Evolutionary conservation across 148 eudicot genomes (phyloP), one percentile per base, ranked within the genome.

Genomic region (Amaranthus cruentus): DNA sequence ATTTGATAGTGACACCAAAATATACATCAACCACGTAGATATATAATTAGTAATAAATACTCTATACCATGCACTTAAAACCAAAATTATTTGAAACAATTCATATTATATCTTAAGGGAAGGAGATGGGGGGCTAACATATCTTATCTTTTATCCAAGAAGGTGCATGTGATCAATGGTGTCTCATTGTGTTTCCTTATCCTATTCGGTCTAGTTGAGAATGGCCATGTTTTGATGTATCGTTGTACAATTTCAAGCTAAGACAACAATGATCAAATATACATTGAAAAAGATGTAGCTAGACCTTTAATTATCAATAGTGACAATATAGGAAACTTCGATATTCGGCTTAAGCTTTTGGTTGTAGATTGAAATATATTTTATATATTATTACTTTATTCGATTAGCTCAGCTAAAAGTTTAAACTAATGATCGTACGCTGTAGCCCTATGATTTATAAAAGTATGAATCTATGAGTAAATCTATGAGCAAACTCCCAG

Each of bases 101-200:
- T 72, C 52, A 44, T 4, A 62, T 66, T 75, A 53, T 43, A 57
- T 71, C 49, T 66, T 60, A 49, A 9, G 21, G 7, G 3, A 3
- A 62, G 48, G 63, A 60, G 12, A 60, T 28, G 43, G 75, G 52
- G 55, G 46, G 75, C 76, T 80, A 75, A 71, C 79, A 76, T 71
- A 80, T 80, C 79, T 76, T 75, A 80, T 80, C 73, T 58, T 76
- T 46, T 75, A 76, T 76, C 76, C 83, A 62, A 60, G 51, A 66
- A 69, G 73, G 69, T 72, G 38, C 38, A 28, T 28, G 76, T 28
- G 58, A 71, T 61, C n/a, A 71, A 79, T 76, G 64, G 70, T 71
- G 52, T 76, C 68, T 53, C 64, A 47, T 53, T 53, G 15, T 38
- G 55, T 73, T 69, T 54, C 2, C 83, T 80, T 80, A 76, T 80